Evolutionary conservation across 2,329 filamentous ascomycete genomes (phyloP).

Genomic region (Pezicula rhizophila): DNA sequence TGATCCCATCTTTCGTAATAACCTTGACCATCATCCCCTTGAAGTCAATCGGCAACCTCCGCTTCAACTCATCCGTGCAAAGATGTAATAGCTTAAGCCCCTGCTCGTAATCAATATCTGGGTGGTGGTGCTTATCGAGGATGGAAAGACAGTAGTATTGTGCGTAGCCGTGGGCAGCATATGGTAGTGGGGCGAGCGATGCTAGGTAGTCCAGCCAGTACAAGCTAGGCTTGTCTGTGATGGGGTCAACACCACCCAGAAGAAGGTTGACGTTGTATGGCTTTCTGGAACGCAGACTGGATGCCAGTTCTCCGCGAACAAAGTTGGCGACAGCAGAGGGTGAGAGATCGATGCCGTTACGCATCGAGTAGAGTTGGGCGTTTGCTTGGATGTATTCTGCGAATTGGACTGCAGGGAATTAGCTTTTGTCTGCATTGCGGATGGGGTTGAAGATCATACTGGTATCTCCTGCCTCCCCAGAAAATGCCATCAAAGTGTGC

Average conservation of each 20-base stretch:
- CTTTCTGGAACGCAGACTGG: conserved; percentile 81
- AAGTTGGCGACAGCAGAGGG: conserved; percentile 87
- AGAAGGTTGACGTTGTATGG: conserved; percentile 97
- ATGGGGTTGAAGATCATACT: conserved; percentile 43
- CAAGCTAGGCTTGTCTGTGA: conserved; percentile 82
- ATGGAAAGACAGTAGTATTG: conserved; percentile 99
- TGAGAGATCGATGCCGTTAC: conserved; percentile 87
- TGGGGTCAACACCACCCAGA: conserved; percentile 87
- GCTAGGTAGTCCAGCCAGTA: conserved; percentile 99
- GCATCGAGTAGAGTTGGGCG: conserved; percentile 96
- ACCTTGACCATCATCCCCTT: conserved; percentile 95
- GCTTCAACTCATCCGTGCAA: conserved; percentile 96
- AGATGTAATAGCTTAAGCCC: conserved; percentile 88
- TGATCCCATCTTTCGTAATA: conserved; percentile 88
- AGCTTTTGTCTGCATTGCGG: conserved; percentile 2
- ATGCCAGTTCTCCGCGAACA: conserved; percentile 87
- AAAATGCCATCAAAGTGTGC: conserved; percentile 91
- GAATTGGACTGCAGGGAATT: conserved; percentile 71
- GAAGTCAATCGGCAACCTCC: conserved; percentile 95
- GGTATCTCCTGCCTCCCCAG: conserved; percentile 93
- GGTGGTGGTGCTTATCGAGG: conserved; percentile 97
- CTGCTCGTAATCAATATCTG: conserved; percentile 81
- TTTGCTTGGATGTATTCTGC: conserved; percentile 99
- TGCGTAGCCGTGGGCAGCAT: conserved; percentile 95
- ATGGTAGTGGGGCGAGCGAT: conserved; percentile 79